phyloP scores from a whole-genome alignment of 2,329 filamentous ascomycete species.

The Penicillium psychrosexuale region DNA sequence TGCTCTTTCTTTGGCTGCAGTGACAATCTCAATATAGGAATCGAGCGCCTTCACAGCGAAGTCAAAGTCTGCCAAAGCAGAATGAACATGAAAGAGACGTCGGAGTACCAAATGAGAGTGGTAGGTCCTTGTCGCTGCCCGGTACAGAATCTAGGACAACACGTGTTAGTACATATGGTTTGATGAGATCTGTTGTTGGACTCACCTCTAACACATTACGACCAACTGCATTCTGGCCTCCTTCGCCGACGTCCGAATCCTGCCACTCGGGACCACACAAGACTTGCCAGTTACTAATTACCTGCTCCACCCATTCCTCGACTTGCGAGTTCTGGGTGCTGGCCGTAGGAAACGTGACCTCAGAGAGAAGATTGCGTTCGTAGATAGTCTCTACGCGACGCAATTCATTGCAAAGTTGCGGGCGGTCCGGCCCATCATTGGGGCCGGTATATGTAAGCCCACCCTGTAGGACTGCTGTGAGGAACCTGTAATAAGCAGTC shows the following conservation, averaged over 20 bases:
- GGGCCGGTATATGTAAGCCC: constrained; percentile 37
- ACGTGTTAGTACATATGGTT: constrained; percentile 14
- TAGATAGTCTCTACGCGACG: constrained; percentile 76
- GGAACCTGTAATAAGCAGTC: constrained; percentile 76
- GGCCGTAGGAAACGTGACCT: constrained; percentile 80
- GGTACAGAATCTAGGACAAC: constrained; percentile 68
- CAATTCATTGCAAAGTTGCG: constrained; percentile 70
- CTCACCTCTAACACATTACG: constrained; percentile 69
- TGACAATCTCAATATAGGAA: constrained; percentile 85
- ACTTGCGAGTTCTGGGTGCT: constrained; percentile 74
- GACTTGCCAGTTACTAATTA: constrained; percentile 80
- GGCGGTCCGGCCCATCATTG: constrained; percentile 47
- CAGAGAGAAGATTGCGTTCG: constrained; percentile 71
- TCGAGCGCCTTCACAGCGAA: constrained; percentile 87
- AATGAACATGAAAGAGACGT: constrained; percentile 81
- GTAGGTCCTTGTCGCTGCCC: constrained; percentile 86
- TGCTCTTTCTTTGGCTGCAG: constrained; percentile 76
- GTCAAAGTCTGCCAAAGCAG: constrained; percentile 86
- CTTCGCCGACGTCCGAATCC: constrained; percentile 75
- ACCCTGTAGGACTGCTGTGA: constrained; percentile 72
- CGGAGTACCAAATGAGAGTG: constrained; percentile 88
- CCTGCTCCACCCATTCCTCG: constrained; percentile 74
- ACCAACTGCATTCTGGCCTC: constrained; percentile 71
- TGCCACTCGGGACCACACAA: constrained; percentile 77
- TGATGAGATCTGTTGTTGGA: constrained; percentile 3